phyloP scores from a whole-genome alignment of 2,329 filamentous ascomycete species.

The Xylaria hypoxylon region DNA sequence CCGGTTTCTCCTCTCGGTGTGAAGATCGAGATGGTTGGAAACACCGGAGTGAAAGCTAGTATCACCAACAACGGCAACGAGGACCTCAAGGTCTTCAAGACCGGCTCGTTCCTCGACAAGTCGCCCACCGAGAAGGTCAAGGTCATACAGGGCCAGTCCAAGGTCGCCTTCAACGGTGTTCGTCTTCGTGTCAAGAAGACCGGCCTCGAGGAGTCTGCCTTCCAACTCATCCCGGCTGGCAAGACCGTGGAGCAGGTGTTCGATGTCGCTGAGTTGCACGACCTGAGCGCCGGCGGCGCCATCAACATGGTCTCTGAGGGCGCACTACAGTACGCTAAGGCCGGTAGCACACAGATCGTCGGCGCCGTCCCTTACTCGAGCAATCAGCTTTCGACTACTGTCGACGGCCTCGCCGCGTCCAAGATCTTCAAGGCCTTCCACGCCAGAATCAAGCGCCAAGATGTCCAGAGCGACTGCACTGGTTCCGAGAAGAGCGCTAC shows the following conservation, averaged over 20 bases:
- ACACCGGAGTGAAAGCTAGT: conserved; percentile 63
- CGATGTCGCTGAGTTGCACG: conserved; percentile 67
- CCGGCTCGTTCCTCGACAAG: conserved; percentile 64
- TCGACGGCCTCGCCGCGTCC: conserved; percentile 67
- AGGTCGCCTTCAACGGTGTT: conserved; percentile 64
- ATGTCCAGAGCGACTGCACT: conserved; percentile 61
- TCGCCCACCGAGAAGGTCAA: conserved; percentile 64
- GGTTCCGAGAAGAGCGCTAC: conserved; percentile 59
- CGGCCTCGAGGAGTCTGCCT: conserved; percentile 60
- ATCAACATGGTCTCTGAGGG: conserved; percentile 68
- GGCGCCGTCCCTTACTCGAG: conserved; percentile 67
- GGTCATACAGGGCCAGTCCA: conserved; percentile 59
- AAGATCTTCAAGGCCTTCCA: conserved; percentile 61
- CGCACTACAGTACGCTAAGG: conserved; percentile 65
- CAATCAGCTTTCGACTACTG: conserved; percentile 66
- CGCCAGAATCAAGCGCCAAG: conserved; percentile 63
- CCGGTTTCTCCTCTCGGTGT: conserved; percentile 57
- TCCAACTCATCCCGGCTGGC: conserved; percentile 60
- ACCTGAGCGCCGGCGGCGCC: conserved; percentile 62
- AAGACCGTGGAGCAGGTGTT: conserved; percentile 64
- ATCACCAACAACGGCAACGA: conserved; percentile 64
- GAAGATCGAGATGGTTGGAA: conserved; percentile 60
- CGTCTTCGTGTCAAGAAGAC: conserved; percentile 61
- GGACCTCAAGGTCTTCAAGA: conserved; percentile 63
- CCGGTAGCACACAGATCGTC: conserved; percentile 63